These are phyloP conservation scores for Gymnopilus junonius DNA, from an alignment of 768 basidiomycete genomes.

Conservation along the genomic window DNA sequence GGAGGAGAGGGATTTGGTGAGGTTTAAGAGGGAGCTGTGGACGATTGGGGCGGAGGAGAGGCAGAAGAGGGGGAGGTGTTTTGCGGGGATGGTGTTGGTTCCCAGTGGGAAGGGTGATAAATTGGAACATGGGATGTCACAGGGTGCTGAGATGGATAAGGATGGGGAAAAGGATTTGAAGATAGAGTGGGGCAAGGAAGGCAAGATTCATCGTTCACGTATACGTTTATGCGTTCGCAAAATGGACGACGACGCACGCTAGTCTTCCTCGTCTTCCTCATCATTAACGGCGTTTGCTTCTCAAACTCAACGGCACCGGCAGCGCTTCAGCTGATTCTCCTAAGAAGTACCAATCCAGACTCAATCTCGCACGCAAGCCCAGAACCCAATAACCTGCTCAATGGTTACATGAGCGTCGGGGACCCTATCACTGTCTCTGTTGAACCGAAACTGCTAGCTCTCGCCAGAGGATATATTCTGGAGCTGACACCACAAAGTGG, in stretches of 20 bases:
- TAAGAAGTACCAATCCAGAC: background rate
- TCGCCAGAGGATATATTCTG: constrained; percentile 83
- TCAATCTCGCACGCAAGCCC: background rate
- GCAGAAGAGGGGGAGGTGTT: constrained; percentile 83
- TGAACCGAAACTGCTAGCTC: constrained; percentile 83
- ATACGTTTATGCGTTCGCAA: constrained; percentile 62
- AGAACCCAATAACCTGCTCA: constrained; percentile 52
- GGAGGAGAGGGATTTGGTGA: constrained; percentile 86
- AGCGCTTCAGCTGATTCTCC: too few relatives aligned
- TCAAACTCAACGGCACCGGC: too few relatives aligned
- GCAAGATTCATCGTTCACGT: constrained; percentile 82
- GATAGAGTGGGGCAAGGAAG: constrained; percentile 31
- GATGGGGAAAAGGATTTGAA: constrained; percentile 9
- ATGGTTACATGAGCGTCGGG: constrained; percentile 76
- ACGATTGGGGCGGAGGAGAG: constrained; percentile 82
- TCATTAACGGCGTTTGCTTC: too few relatives aligned
- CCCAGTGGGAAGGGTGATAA: background rate
- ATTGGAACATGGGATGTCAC: too few relatives aligned
- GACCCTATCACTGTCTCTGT: constrained; percentile 90
- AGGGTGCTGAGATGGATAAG: background rate
- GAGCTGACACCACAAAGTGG: constrained; percentile 66
- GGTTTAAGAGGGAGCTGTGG: constrained; percentile 94
- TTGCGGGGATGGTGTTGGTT: constrained; percentile 67
- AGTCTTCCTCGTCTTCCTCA: too few relatives aligned
- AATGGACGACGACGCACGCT: too few relatives aligned